These are phyloP conservation scores for Trapa bicornis DNA, from an alignment of 345 rosid species.

Conservation along the genomic window DNA sequence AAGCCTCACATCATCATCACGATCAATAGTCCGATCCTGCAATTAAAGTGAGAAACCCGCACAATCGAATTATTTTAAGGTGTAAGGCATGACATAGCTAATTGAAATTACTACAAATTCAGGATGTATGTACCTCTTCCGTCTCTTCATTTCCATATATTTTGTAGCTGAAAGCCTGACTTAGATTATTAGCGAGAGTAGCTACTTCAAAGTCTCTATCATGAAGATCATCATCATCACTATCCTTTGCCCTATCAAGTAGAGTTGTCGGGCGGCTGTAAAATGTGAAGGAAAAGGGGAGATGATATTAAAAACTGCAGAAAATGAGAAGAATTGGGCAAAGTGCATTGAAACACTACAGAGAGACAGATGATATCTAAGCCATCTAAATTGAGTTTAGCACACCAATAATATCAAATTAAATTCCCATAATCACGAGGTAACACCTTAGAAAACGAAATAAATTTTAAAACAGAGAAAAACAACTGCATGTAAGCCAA, in stretches of 20 bases:
- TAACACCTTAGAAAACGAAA: not conserved
- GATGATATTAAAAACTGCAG: not conserved
- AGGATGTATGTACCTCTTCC: conserved; percentile 48
- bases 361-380: not conserved
- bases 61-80: no score
- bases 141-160: conserved; percentile 69
- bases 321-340: not conserved
- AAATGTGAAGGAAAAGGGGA: not conserved
- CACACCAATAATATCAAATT: not conserved
- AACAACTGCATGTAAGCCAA: not conserved
- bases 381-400: not conserved
- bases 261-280: conserved; percentile 83
- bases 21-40: conserved; percentile 68
- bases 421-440: not conserved
- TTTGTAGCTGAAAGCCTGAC: conserved; percentile 82
- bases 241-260: conserved; percentile 84
- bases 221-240: conserved; percentile 82
- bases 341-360: not conserved
- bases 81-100: not conserved
- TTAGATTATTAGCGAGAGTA: conserved; percentile 81
- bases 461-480: not conserved
- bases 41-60: conserved; percentile 4
- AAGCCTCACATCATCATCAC: conserved; percentile 62
- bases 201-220: conserved; percentile 94
- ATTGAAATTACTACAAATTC: no score